These are phyloP conservation scores for Kwoniella europaea DNA, from an alignment of 768 basidiomycete genomes.

Conservation along the genomic window DNA sequence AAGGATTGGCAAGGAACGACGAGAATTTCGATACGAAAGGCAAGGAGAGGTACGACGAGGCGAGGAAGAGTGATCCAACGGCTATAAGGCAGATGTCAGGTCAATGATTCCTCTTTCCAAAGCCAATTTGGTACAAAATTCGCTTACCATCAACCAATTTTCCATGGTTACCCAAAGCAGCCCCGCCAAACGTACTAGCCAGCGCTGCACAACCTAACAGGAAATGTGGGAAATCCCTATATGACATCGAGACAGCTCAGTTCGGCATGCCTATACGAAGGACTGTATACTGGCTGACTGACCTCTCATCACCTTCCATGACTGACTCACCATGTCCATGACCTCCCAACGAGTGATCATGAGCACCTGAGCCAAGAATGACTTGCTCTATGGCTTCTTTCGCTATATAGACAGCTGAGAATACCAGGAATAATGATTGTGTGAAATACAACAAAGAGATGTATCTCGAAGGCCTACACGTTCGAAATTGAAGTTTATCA, in stretches of 20 bases:
- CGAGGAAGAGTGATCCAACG: conserved; percentile 52
- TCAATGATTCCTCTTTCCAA: neutral
- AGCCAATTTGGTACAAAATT: neutral
- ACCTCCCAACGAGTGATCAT: conserved; percentile 47
- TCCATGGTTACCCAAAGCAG: conserved; percentile 56
- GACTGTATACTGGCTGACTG: conserved; percentile 18
- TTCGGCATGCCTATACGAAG: conserved; percentile 7
- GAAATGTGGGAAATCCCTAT: conserved; percentile 42
- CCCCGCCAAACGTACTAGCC: conserved; percentile 50
- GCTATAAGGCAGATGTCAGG: conserved; percentile 36
- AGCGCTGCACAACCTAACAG: conserved; percentile 42
- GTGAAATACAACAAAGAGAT: conserved; percentile 70
- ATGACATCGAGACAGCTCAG: conserved; percentile 25
- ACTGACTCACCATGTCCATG: conserved; percentile 67
- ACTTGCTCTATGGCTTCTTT: conserved; percentile 96
- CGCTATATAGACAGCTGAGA: conserved; percentile 91
- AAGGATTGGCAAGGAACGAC: conserved; percentile 73
- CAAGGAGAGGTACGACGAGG: conserved; percentile 27
- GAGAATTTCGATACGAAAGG: conserved; percentile 28
- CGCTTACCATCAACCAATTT: conserved; percentile 59
- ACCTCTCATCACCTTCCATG: conserved; percentile 47
- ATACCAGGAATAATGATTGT: conserved; percentile 91
- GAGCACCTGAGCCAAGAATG: conserved; percentile 62
- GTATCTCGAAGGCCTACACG: conserved; percentile 49
- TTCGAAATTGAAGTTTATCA: neutral